phyloP scores from a whole-genome alignment of 352 stramenopile species.

The Thalassiosira hispida region DNA sequence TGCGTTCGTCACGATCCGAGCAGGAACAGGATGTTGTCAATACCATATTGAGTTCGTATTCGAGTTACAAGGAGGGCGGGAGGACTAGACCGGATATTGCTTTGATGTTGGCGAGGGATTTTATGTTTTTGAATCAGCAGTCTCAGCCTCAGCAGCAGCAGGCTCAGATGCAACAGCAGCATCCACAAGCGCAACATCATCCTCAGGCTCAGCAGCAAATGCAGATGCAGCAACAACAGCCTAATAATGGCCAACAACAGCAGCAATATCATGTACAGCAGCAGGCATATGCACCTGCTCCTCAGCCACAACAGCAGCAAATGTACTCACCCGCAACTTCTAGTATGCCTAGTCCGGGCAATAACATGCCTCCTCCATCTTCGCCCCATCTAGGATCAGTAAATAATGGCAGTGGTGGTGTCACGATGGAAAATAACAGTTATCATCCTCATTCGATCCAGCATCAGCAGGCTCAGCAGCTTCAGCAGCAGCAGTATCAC shows the following conservation, averaged over 20 bases:
- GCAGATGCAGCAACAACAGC: background rate
- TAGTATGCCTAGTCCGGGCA: too few relatives aligned
- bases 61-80: conserved; percentile 61
- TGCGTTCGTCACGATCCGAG: conserved; percentile 52
- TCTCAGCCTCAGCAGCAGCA: conserved; percentile 4
- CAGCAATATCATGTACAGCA: conserved; percentile 4
- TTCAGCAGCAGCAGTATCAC: too few relatives aligned
- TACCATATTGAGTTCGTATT: conserved; percentile 70
- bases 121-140: conserved; percentile 69
- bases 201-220: conserved; percentile 18
- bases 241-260: conserved; percentile 4
- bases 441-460: too few relatives aligned
- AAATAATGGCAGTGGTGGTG: too few relatives aligned
- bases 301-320: too few relatives aligned
- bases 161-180: background rate
- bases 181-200: conserved; percentile 25
- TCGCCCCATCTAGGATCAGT: too few relatives aligned
- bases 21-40: conserved; percentile 70
- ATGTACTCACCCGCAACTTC: too few relatives aligned
- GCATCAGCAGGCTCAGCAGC: too few relatives aligned
- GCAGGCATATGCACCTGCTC: background rate
- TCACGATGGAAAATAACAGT: too few relatives aligned
- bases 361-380: too few relatives aligned
- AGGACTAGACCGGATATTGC: conserved; percentile 58
- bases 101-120: conserved; percentile 76